Evolutionary conservation across 2,329 filamentous ascomycete species (phyloP).

Genomic region (Epichloe bromicola): DNA sequence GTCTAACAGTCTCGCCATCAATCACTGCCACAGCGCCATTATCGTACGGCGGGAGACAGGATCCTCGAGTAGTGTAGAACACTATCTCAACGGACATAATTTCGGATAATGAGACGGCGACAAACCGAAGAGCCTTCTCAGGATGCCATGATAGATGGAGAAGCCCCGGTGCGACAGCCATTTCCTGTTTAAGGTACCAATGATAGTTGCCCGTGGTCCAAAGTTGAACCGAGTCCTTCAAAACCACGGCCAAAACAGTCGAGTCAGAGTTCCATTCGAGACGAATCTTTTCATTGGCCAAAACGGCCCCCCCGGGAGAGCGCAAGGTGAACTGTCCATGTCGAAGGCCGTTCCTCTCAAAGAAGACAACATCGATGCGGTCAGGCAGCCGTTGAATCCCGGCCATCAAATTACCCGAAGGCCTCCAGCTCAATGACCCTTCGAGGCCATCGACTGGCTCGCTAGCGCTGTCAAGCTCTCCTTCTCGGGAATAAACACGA

Average conservation of each 20-base stretch:
- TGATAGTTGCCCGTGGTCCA: slow-evolving; percentile 98
- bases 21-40: slow-evolving; percentile 70
- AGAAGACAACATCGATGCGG: slow-evolving; percentile 77
- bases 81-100: slow-evolving; percentile 53
- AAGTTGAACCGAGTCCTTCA: slow-evolving; percentile 65
- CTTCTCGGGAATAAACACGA: slow-evolving; percentile 82
- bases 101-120: slow-evolving; percentile 35
- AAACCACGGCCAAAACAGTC: slow-evolving; percentile 71
- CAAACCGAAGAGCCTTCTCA: slow-evolving; percentile 64
- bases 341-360: slow-evolving; percentile 92
- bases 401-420: slow-evolving; percentile 82
- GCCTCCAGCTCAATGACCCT: slow-evolving; percentile 77
- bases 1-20: slow-evolving; percentile 65
- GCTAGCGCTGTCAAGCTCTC: slow-evolving; percentile 80
- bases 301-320: slow-evolving; percentile 45
- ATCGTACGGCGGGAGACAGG: slow-evolving; percentile 59
- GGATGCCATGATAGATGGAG: slow-evolving; percentile 60
- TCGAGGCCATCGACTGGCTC: slow-evolving; percentile 93
- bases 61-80: slow-evolving; percentile 55
- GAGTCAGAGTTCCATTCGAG: slow-evolving; percentile 89
- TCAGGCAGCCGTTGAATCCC: slow-evolving; percentile 60
- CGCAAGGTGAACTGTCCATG: slow-evolving; percentile 87
- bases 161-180: slow-evolving; percentile 32
- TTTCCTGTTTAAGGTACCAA: slow-evolving; percentile 93
- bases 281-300: slow-evolving; percentile 43